phyloP scores from a whole-genome alignment of 2,329 filamentous ascomycete species.

The Knufia petricola region DNA sequence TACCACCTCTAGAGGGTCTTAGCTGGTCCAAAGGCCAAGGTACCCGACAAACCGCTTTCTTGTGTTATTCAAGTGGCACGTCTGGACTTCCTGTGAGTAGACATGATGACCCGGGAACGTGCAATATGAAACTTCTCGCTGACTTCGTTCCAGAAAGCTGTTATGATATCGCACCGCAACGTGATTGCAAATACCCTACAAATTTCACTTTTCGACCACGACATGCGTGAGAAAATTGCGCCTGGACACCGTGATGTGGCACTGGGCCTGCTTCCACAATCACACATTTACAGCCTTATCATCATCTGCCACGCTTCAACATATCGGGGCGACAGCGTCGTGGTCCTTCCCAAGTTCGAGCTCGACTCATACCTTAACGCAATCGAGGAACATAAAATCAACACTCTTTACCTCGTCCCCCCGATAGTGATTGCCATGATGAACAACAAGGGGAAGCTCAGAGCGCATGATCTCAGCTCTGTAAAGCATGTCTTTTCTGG shows the following conservation, averaged over 20 bases:
- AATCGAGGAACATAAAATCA: not conserved
- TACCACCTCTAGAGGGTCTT: too few species aligned
- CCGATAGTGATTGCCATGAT: too few species aligned
- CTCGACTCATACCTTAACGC: not conserved
- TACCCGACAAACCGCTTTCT: too few species aligned
- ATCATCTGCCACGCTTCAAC: not conserved
- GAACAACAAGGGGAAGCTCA: too few species aligned
- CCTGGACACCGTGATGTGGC: too few species aligned
- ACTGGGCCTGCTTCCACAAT: not conserved
- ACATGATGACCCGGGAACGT: too few species aligned
- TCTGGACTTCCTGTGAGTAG: too few species aligned
- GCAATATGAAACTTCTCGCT: too few species aligned
- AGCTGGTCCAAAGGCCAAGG: too few species aligned
- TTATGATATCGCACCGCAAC: constrained; percentile 15
- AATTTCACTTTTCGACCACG: constrained; percentile 4
- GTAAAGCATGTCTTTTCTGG: not conserved
- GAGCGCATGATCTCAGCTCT: not conserved
- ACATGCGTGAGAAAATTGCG: not conserved
- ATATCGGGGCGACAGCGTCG: not conserved
- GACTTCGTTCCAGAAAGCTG: too few species aligned
- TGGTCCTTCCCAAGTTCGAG: not conserved
- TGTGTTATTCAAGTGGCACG: too few species aligned
- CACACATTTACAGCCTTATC: not conserved
- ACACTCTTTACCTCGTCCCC: not conserved
- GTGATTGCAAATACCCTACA: constrained; percentile 14